Evolutionary conservation across 768 basidiomycete genomes (phyloP).

Genomic region (Leucogyrophana mollusca): DNA sequence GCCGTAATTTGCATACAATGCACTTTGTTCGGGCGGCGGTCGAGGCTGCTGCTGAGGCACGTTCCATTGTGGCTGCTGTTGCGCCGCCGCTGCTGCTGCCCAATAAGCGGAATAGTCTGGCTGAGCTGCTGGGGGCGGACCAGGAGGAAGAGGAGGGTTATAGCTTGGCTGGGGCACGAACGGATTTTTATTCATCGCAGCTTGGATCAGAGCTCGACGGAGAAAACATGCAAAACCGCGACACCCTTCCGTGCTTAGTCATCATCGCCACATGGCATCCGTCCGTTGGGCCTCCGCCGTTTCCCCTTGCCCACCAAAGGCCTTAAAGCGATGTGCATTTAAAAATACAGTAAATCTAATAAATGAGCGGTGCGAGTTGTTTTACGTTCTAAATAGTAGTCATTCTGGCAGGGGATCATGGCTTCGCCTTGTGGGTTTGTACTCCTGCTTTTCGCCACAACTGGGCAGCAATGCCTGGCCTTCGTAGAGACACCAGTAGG

Average conservation of each 20-base stretch:
- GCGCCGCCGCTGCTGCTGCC: slow-evolving; percentile 55
- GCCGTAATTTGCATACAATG: slow-evolving; percentile 88
- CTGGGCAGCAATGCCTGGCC: slow-evolving; percentile 64
- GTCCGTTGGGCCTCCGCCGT: no score
- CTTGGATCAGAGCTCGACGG: neutral
- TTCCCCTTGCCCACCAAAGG: no score
- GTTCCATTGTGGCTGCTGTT: slow-evolving; percentile 65
- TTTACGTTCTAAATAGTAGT: slow-evolving; percentile 12
- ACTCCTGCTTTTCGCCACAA: slow-evolving; percentile 48
- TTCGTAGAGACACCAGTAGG: slow-evolving; percentile 65
- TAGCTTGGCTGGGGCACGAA: slow-evolving; percentile 71
- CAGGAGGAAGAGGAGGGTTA: slow-evolving; percentile 74
- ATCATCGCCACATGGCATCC: neutral
- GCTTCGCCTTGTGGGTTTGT: slow-evolving; percentile 13
- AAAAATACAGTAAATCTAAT: slow-evolving; percentile 9
- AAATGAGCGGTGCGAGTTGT: slow-evolving; percentile 22
- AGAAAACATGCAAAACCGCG: neutral
- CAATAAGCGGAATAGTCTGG: slow-evolving; percentile 81
- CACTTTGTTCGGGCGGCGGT: slow-evolving; percentile 76
- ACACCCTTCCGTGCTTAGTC: neutral
- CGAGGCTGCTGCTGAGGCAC: slow-evolving; percentile 61
- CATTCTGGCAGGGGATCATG: slow-evolving; percentile 6
- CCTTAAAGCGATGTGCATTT: neutral
- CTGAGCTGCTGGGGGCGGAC: slow-evolving; percentile 70
- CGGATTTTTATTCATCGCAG: slow-evolving; percentile 79